These are phyloP conservation scores for Penicillium thymicola DNA, from an alignment of 2,329 filamentous ascomycete genomes.

Conservation along the genomic window DNA sequence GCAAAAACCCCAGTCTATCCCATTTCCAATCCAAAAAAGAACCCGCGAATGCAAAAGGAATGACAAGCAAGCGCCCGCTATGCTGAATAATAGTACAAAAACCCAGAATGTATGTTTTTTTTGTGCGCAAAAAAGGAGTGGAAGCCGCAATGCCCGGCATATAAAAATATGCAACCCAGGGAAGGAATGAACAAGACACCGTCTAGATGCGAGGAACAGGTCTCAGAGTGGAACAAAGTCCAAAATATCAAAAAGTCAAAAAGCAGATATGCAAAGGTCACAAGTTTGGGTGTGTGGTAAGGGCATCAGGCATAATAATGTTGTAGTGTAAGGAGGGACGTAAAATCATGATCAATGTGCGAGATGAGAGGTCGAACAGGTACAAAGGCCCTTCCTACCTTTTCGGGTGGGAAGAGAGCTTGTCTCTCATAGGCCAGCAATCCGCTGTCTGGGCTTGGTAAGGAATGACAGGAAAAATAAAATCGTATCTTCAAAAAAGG, in stretches of 20 bases:
- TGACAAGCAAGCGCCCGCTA: constrained; percentile 37
- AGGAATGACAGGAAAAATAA: constrained; percentile 27
- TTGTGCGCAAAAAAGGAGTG: constrained; percentile 27
- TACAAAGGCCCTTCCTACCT: constrained; percentile 11
- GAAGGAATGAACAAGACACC: constrained; percentile 35
- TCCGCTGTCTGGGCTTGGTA: constrained; percentile 21
- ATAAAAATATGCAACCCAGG: constrained; percentile 26
- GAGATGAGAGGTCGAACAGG: background rate
- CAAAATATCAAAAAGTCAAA: background rate
- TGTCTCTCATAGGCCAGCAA: background rate
- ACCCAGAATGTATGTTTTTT: constrained; percentile 20
- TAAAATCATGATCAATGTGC: constrained; percentile 28
- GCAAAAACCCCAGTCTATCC: constrained; percentile 22
- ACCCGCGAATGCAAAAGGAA: constrained; percentile 38
- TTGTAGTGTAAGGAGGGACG: constrained; percentile 33
- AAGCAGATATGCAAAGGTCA: constrained; percentile 15
- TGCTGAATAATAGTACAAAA: constrained; percentile 37
- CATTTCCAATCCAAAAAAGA: constrained; percentile 15
- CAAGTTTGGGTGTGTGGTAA: constrained; percentile 7
- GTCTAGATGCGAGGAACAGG: constrained; percentile 31
- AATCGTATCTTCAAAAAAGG: constrained; percentile 26
- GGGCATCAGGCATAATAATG: constrained; percentile 33
- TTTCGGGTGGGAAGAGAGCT: constrained; percentile 19
- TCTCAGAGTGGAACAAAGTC: constrained; percentile 10
- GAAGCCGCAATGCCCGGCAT: constrained; percentile 30